Base-by-base conservation (phyloP, 2,329 filamentous ascomycete species). In the Sclerotiophoma versabilis region DNA sequence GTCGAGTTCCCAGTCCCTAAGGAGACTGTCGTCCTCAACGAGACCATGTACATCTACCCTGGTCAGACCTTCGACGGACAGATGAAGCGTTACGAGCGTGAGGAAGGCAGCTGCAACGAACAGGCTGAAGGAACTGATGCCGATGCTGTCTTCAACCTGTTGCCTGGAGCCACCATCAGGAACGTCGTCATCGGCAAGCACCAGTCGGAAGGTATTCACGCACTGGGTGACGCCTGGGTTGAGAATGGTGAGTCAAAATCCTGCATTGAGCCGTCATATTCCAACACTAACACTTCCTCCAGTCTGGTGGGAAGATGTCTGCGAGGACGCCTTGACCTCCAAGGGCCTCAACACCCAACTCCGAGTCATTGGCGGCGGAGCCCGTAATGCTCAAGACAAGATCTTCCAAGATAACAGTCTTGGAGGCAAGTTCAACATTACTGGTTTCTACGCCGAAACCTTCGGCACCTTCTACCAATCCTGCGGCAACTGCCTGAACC, bases 291-390 rank as follows among this genome's bases (percentile, higher is more conserved):
- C 33, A 4, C 27, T 1, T n/a, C 12, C 20, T 27, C 12, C 10
- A 66, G 64, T 67, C 3, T 67, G 64, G 64, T 67, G 64, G 64
- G 64, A 67, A 50, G 64, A 67, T 8, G 64, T 67, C 17, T 67
- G 64, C 29, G 64, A 67, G 41, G 64, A 67, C 37, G 64, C 64
- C 3, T 43, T 67, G 14, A 67, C 64, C 5, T 60, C 55, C 22
- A 67, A 67, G 39, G 64, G 64, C 22, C 55, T 67, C 32, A 67
- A 67, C 42, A 67, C 64, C 1, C 64, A 67, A 32, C 63, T 67
- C 19, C 64, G 64, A 4, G 64, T 67, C 22, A 67, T 67, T 23
- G 64, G 64, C n/a, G 64, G 64, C 20, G 64, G 64, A 39, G 64
- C 64, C 19, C 63, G 64, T n/a, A 63, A 60, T 5, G 64, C 64